Base-by-base conservation (phyloP, 495 filamentous ascomycete species). In the Trichoderma reesei region DNA sequence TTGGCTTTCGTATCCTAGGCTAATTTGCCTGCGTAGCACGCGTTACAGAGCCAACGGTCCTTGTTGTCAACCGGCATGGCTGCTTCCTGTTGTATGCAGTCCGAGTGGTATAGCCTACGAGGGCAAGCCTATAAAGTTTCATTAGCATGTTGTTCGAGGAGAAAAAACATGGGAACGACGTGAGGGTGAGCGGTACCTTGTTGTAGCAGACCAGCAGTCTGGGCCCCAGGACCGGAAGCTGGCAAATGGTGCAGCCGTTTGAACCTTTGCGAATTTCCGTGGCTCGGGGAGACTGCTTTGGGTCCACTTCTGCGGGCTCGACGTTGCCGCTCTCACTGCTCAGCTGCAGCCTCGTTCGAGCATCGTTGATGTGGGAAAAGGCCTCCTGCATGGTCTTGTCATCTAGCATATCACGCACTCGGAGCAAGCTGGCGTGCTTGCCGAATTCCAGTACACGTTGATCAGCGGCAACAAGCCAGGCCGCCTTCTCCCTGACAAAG, bases 361-460 rank as follows among this genome's bases (percentile, higher is more conserved):
- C 74, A 33, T 76, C 68, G 34, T 73, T 74, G 63, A 82, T 66
- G 13, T 74, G 66, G 44, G 65, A 62, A n/a, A 77, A 68, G 9
- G 72, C 76, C 54, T 77, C 70, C 2, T 69, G 39, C 3, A 80
- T 63, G 26, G 67, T 72, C 1, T 68, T 42, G 60, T 80, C 75
- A 14, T 70, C 65, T 41, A 82, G 66, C 20, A 73, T 71, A 60
- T 73, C 66, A 60, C 77, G 72, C 36, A 76, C 74, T 59, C 82
- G 71, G 44, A 84, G 71, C 51, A 73, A 72, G 37, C 74, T 74
- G 7, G 77, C 64, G 56, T 80, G 77, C 64, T 77, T 79, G 18
- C 74, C 71, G 44, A 81, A 81, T 68, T 82, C 78, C 11, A 70
- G 72, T 39, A 72, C 68, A n/a, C 79, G 70, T 36, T 67, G 69